Base-by-base conservation (phyloP, 805 yeast genomes). In the Tanozyma kutaoensis region DNA sequence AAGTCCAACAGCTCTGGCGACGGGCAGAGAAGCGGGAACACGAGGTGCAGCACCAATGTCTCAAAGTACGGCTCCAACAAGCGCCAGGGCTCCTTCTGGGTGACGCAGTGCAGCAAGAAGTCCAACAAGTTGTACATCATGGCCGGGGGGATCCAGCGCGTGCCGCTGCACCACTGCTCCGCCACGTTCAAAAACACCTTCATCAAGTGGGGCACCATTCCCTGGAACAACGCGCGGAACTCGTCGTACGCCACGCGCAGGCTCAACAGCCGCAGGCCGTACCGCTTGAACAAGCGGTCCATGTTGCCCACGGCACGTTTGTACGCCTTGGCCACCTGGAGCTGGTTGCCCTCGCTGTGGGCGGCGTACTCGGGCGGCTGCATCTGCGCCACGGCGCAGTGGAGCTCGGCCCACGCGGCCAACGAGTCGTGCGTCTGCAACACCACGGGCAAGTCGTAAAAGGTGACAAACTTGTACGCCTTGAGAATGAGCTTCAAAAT, bases 281-380 rank as follows among this genome's bases (percentile, higher is more conserved):
- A 85, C 39, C 88, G 65, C 28, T 65, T 66, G 41, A 80, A 80
- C 3, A 85, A 46, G 37, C 93, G 68, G 37, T 64, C 67, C 22
- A 86, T 46, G 46, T 81, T 84, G 14, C 82, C 84, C 43, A 73
- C 74, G 1, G 93, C 71, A 96, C 97, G 88, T 49, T 88, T 59
- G 37, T 55, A 51, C 31, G 59, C 53, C 34, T 91, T 55, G 68
- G 86, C 39, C 72, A 69, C 52, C 72, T 88, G 45, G 59, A 75
- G 77, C 77, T 79, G 26, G 14, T 5, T 7, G 7, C 7, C 17
- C 17, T 15, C 7, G 17, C 7, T 7, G 7, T 15, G 17, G 7
- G 5, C 7, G 7, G 7, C 7, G 23, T 64, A 62, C 1, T 45
- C 34, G 2, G 93, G 91, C 13, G 74, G 53, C 7, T 56, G 58